Evolutionary conservation across 768 basidiomycete species (phyloP), one percentile per base, ranked within the genome.

Genomic region (Suillus occidentalis): DNA sequence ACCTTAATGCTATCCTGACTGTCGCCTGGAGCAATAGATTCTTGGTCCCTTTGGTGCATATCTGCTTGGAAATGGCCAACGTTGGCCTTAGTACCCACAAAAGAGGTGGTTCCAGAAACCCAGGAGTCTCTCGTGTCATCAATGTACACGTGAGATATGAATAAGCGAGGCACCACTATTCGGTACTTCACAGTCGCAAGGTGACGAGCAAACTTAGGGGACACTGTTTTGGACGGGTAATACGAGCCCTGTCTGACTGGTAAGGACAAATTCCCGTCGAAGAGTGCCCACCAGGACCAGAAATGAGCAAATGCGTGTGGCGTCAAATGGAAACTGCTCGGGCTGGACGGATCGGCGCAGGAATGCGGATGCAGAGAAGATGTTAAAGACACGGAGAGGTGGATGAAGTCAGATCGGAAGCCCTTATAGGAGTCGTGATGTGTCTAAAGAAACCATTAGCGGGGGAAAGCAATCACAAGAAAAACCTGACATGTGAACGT

Each of bases 321-420:
- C 2, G 90, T 92, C 39, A 97, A 84, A 75, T 99, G 91, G 62
- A 98, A 79, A 69, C 85, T 92, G 77, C 89, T 96, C 40, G 85
- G 79, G 42, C 76, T 73, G 7, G 71, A 71, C 14, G 67, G 68
- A 9, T 66, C 67, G 67, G 69, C 74, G 20, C 61, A 50, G 37
- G 58, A 31, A 14, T 56, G 43, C 42, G 62, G 61, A 53, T 71
- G 77, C 25, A 87, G 79, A 8, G 89, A 89, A 2, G 91, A 90
- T 31, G 85, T 85, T 69, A 97, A 79, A 2, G 96, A 97, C 47
- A 95, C 83, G 0, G 95, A 95, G 62, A 96, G 84, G 75, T 99
- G 96, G 56, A 98, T 89, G 73, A 94, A 96, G 76, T 98, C 91
- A 6, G 95, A 97, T 42, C 96, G 89, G 76, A 98, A 97, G 9